Percentiles rank a stretch among this genome's conserved stretches.
Evolutionary conservation across 495 filamentous ascomycete species (phyloP).

Genomic region (Trichoderma reesei): DNA sequence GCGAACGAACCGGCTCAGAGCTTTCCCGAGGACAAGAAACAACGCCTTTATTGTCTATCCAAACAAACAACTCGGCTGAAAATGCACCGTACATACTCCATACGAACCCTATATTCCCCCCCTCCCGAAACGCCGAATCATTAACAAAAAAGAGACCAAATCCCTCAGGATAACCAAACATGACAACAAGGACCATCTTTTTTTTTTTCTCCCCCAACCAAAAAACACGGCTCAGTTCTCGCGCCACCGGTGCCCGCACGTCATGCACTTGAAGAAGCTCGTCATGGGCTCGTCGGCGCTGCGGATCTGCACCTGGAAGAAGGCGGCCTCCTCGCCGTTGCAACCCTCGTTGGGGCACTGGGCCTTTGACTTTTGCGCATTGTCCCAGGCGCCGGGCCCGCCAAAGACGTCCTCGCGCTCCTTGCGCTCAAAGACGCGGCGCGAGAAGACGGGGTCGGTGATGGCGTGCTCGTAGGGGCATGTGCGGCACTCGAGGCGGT

Average conservation of each 20-base stretch:
- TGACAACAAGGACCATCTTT: background rate
- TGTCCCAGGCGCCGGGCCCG: conserved; percentile 76
- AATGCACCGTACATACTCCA: background rate
- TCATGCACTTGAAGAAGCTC: conserved; percentile 53
- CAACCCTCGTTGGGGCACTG: conserved; percentile 73
- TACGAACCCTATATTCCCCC: background rate
- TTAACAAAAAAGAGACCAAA: background rate
- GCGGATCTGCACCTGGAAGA: conserved; percentile 93
- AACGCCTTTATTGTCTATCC: background rate
- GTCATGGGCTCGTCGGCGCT: conserved; percentile 99
- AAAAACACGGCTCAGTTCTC: conserved; percentile 11
- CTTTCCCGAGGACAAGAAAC: background rate
- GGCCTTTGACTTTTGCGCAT: conserved; percentile 67
- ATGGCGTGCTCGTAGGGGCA: conserved; percentile 84
- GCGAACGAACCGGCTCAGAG: background rate
- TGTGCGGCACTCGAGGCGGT: conserved; percentile 82
- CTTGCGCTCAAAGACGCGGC: conserved; percentile 64
- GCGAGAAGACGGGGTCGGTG: conserved; percentile 62
- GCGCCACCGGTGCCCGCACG: conserved; percentile 15
- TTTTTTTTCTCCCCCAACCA: conserved; percentile 11
- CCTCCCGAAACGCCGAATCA: background rate
- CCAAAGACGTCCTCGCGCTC: conserved; percentile 89
- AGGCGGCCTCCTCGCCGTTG: conserved; percentile 70
- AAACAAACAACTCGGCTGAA: background rate
- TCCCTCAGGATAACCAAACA: background rate